These are phyloP conservation scores for Musa troglodytarum DNA, from an alignment of 176 grass and related monocot genomes.

Conservation along the genomic window DNA sequence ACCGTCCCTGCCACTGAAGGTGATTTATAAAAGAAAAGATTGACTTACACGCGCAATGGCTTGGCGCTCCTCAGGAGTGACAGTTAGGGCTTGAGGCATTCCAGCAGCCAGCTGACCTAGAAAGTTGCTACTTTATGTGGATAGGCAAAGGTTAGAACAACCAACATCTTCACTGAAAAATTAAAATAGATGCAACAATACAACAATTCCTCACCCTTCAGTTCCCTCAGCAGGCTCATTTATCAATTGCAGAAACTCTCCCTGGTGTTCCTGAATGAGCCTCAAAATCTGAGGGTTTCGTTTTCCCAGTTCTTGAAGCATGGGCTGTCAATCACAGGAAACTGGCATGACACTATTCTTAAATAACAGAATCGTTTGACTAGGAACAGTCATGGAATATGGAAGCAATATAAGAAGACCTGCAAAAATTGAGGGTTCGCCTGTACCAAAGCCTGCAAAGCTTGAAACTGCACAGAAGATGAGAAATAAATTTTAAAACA, in stretches of 20 bases:
- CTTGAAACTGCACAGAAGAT: slow-evolving; percentile 55
- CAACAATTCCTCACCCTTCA: slow-evolving; percentile 42
- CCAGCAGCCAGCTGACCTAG: slow-evolving; percentile 65
- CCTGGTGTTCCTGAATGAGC: slow-evolving; percentile 93
- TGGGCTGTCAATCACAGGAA: slow-evolving; percentile 36
- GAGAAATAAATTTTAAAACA: not conserved
- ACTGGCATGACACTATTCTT: not conserved
- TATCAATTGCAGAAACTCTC: slow-evolving; percentile 74
- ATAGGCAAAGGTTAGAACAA: slow-evolving; percentile 6
- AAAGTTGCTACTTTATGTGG: slow-evolving; percentile 48
- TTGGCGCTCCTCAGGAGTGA: slow-evolving; percentile 85
- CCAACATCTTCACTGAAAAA: not conserved
- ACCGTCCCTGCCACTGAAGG: no score
- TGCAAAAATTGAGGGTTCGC: slow-evolving; percentile 79
- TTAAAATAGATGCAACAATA: not conserved
- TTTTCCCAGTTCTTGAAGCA: slow-evolving; percentile 96
- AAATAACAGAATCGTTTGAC: slow-evolving; percentile 5
- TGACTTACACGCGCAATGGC: slow-evolving; percentile 75
- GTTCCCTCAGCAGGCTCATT: slow-evolving; percentile 76
- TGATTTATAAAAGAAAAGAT: not conserved
- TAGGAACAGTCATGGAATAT: not conserved
- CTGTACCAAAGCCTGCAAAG: slow-evolving; percentile 66
- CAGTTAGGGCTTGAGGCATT: slow-evolving; percentile 49
- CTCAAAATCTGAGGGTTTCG: slow-evolving; percentile 96
- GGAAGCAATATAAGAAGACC: slow-evolving; percentile 27